Base-by-base conservation (phyloP, 2,329 filamentous ascomycete genomes). In the Trichoderma sp. region DNA sequence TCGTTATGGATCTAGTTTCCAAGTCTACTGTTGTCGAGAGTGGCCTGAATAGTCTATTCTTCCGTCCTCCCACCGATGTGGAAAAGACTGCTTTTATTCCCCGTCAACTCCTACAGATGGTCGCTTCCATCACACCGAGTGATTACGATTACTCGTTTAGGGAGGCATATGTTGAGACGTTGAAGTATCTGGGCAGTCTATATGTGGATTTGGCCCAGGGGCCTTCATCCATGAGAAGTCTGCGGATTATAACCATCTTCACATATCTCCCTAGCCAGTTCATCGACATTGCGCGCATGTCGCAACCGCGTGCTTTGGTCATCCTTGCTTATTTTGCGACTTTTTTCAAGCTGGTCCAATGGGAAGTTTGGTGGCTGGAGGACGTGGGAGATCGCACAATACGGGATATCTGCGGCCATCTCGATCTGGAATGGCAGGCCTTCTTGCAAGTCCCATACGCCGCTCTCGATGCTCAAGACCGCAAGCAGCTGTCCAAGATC, bases 231-330 rank as follows among this genome's bases (percentile, higher is more conserved):
- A 78, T 85, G 30, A 80, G 88, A 74, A 78, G 81, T 71, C 77
- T 88, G 15, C 84, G 87, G 68, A 82, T 87, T 76, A 83, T 86
- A 72, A 87, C 85, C 11, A 87, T 85, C 80, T 84, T 87, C 70
- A 88, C 85, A 3, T 88, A 85, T 67, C 73, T 87, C 23, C 84
- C 85, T 6, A 76, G 76, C 0, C 73, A 73, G 6, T 86, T 88
- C 68, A 76, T 87, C 68, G 79, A 83, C 3, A 78, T 87, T 7
- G 82, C 82, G 1, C 80, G 82, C 15, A 74, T 82, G 28, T 79
- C 77, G 61, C 80, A 82, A 2, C 84, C 85, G 0, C 83, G 84
- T 32, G 83, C 86, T 3, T 79, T 89, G 0, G 73, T 88, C 65
- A 86, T 89, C 47, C 66, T 89, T 12, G 86, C 85, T 2, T 81